Conservation (phyloP, 148 eudicot species). For the Rhododendron kiyosumense region DNA sequence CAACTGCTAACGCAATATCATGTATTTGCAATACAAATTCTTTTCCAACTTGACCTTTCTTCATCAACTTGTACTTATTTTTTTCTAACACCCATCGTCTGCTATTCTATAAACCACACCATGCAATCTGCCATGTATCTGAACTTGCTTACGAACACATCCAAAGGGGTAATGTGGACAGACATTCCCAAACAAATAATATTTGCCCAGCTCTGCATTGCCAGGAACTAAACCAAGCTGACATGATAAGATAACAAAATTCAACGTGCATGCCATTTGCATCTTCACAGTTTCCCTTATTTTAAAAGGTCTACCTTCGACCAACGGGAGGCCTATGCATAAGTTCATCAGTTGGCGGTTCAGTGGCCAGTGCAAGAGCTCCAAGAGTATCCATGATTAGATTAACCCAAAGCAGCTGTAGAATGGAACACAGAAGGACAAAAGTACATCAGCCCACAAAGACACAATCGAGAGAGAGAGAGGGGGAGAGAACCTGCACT, state of each 20-base stretch:
- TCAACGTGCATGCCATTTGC: neutral
- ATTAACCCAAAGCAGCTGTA: constrained; percentile 95
- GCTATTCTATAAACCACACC: neutral
- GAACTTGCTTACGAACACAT: neutral
- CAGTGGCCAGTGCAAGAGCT: constrained; percentile 98
- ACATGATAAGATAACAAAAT: neutral
- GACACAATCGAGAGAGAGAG: neutral
- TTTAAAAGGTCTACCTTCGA: constrained; percentile 54
- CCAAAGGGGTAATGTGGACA: neutral
- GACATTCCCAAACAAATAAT: neutral
- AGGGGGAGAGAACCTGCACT: constrained; percentile 52
- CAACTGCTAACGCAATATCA: neutral
- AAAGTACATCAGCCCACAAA: neutral
- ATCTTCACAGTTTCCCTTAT: neutral
- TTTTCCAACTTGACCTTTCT: neutral
- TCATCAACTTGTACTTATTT: neutral
- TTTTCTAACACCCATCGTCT: neutral
- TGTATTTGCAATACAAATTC: neutral
- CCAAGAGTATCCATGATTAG: constrained; percentile 97
- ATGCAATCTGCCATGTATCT: neutral
- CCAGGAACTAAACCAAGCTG: neutral
- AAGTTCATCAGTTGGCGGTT: constrained; percentile 93
- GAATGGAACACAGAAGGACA: constrained; percentile 2
- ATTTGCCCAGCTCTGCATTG: neutral
- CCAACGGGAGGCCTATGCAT: constrained; percentile 86